phyloP scores from a whole-genome alignment of 352 stramenopile species.

The Albugo laibachii region DNA sequence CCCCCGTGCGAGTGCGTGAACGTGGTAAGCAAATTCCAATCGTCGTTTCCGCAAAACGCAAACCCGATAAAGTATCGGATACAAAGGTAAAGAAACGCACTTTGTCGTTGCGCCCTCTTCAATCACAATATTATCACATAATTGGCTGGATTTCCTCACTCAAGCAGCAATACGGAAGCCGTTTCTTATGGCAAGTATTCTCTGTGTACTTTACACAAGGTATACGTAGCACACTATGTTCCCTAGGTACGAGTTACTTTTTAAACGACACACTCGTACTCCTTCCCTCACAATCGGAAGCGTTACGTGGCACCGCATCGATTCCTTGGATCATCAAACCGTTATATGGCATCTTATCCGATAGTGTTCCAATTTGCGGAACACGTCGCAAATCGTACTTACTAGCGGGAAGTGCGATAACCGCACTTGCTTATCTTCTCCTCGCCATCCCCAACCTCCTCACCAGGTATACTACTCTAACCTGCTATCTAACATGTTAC shows the following conservation, averaged over 20 bases:
- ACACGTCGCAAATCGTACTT: constrained; percentile 62
- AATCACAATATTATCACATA: too few species aligned
- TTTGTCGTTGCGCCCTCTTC: too few species aligned
- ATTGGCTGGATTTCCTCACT: constrained; percentile 28
- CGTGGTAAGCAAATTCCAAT: too few species aligned
- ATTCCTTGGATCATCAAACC: constrained; percentile 74
- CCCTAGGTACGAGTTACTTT: constrained; percentile 57
- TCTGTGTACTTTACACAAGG: constrained; percentile 73
- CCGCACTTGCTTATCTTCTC: constrained; percentile 28
- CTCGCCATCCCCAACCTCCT: constrained; percentile 38
- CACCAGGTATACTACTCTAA: constrained; percentile 14
- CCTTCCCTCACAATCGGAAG: constrained; percentile 36
- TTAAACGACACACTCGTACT: constrained; percentile 56
- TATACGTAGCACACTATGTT: constrained; percentile 54
- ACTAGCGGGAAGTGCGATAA: constrained; percentile 45
- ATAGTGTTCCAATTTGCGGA: constrained; percentile 52
- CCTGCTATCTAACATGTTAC: not conserved
- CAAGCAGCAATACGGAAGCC: constrained; percentile 43
- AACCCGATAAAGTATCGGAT: too few species aligned
- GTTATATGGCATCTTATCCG: constrained; percentile 55
- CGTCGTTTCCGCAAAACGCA: too few species aligned
- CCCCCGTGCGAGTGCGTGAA: too few species aligned
- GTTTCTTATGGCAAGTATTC: constrained; percentile 55
- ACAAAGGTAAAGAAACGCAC: too few species aligned
- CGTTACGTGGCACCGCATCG: constrained; percentile 33